Base-by-base conservation (phyloP, 345 rosid species). In the Viola odorata region DNA sequence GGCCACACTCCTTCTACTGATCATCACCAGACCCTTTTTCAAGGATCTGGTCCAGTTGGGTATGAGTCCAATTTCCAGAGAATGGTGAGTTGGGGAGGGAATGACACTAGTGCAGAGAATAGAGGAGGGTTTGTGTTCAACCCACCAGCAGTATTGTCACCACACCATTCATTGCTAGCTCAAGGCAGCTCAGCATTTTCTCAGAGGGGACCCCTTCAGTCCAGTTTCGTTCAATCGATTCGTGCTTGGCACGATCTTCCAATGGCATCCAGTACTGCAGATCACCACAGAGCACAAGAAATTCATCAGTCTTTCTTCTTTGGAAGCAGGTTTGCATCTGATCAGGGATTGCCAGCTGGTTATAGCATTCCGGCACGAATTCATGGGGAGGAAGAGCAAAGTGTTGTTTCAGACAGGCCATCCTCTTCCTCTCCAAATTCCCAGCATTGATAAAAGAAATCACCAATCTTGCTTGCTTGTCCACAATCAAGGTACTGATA, bases 191-290 rank as follows among this genome's bases (percentile, higher is more conserved):
- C 69, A 38, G 66, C 70, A 42, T 75, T 69, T 47, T 65, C 77
- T 59, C 87, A 75, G 69, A 73, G 95, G 88, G 95, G 89, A 60
- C 73, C 91, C 85, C 88, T 87, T 85, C 95, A 87, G 90, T 82
- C 96, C 95, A 85, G 80, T 75, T 81, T 81, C 42, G 53, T 77
- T 12, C 81, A 77, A 12, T 69, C 87, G 14, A 50, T 83, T 73
- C 88, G 85, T 41, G 70, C 85, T 68, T 81, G 86, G 78, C 76
- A 80, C 62, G 86, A 82, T 64, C 60, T 78, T 50, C 61, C 74
- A 6, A 55, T 77, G 63, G 70, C 64, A 38, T 61, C 80, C 23
- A 23, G 32, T 2, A 23, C 32, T 23, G 16, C 65, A 15, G 69
- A 81, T 57, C 81, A 84, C 48, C 78, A 75, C 50, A 78, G 79